These are phyloP conservation scores for Colletotrichum echinochloae DNA, from an alignment of 2,329 filamentous ascomycete species.

Conservation along the genomic window DNA sequence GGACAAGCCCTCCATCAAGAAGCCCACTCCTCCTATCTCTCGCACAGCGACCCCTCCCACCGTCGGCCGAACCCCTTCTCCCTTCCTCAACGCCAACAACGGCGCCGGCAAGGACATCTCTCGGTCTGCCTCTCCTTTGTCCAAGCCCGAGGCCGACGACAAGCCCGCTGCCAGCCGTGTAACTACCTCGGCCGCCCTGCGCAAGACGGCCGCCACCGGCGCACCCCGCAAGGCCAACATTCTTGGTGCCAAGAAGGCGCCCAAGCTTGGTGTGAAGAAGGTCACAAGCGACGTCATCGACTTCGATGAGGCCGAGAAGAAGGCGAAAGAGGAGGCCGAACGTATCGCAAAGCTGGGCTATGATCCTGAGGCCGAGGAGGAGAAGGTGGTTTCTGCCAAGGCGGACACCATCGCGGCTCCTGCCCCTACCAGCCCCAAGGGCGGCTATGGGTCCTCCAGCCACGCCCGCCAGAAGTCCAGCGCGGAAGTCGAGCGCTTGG, in stretches of 20 bases:
- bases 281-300: conserved; percentile 84
- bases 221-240: conserved; percentile 86
- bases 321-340: conserved; percentile 97
- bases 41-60: conserved; percentile 88
- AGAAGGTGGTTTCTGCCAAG: conserved; percentile 57
- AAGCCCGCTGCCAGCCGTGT: conserved; percentile 76
- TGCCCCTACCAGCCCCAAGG: conserved; percentile 77
- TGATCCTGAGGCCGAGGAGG: conserved; percentile 87
- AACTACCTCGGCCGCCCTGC: conserved; percentile 82
- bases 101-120: conserved; percentile 76
- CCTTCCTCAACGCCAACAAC: conserved; percentile 84
- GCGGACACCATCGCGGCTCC: conserved; percentile 75
- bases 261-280: conserved; percentile 94
- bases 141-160: conserved; percentile 65
- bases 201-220: conserved; percentile 75
- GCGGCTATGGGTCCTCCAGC: conserved; percentile 71
- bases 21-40: conserved; percentile 92
- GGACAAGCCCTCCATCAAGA: conserved; percentile 98
- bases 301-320: conserved; percentile 97
- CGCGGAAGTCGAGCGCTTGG: conserved; percentile 87
- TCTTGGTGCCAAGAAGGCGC: conserved; percentile 85
- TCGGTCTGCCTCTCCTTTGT: conserved; percentile 87
- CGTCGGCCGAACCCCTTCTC: conserved; percentile 85
- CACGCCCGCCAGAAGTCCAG: conserved; percentile 72
- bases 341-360: conserved; percentile 96